These are phyloP conservation scores for Annulohypoxylon moriforme DNA, from an alignment of 495 filamentous ascomycete species.

Conservation along the genomic window DNA sequence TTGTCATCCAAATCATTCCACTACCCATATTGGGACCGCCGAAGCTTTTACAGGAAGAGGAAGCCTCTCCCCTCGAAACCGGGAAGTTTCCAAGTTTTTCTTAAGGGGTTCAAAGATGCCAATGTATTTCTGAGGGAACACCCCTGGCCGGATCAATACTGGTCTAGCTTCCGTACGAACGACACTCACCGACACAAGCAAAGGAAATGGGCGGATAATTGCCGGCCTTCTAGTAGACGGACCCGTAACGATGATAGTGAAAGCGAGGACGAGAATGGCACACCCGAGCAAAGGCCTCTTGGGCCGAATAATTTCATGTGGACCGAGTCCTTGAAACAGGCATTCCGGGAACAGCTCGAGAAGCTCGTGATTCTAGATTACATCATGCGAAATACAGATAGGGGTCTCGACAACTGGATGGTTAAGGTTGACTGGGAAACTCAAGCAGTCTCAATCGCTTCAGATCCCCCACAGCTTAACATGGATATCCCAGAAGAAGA, in stretches of 20 bases:
- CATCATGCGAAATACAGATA: conserved; percentile 98
- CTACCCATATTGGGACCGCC: conserved; percentile 96
- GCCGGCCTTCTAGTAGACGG: conserved; percentile 74
- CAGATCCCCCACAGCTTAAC: conserved; percentile 80
- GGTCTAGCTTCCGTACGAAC: conserved; percentile 76
- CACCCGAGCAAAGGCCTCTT: conserved; percentile 48
- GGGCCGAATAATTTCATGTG: conserved; percentile 75
- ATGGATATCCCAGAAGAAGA: conserved; percentile 59
- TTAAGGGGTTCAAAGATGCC: conserved; percentile 96
- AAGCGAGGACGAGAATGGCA: conserved; percentile 64
- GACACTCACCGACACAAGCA: conserved; percentile 77
- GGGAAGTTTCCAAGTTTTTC: conserved; percentile 96
- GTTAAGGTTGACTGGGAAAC: conserved; percentile 90
- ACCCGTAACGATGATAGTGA: conserved; percentile 74
- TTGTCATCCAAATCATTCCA: conserved; percentile 97
- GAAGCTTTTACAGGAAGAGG: conserved; percentile 85
- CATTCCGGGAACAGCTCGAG: conserved; percentile 94
- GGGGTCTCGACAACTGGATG: conserved; percentile 99
- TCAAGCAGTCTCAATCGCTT: conserved; percentile 83
- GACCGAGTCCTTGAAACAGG: conserved; percentile 89
- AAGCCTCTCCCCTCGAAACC: conserved; percentile 91
- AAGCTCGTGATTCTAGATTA: conserved; percentile 98
- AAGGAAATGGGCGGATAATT: conserved; percentile 82
- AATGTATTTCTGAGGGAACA: conserved; percentile 94
- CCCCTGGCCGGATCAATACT: conserved; percentile 96